Base-by-base conservation (phyloP, 1,139 yeast species). In the Pichia sp. region DNA sequence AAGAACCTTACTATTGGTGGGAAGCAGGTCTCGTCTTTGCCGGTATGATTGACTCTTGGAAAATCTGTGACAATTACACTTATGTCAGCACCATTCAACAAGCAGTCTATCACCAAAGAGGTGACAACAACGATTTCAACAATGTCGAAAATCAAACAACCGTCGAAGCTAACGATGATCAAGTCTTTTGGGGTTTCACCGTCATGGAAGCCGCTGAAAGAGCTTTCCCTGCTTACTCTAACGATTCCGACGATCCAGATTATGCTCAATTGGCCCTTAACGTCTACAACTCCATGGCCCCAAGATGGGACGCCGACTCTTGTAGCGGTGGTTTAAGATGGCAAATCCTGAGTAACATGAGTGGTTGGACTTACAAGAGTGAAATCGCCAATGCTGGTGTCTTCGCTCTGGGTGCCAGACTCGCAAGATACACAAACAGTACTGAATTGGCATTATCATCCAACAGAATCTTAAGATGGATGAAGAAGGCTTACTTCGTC, bases 11-110 rank as follows among this genome's bases (percentile, higher is more conserved):
- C 73, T 91, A 90, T 71, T 91, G 97, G 97, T 90, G 97, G 97
- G 94, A 90, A 70, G 96, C 96, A 32, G 97, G 97, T 61, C 96
- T 95, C 53, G 96, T 95, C 4, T 89, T 90, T 88, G 96, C 96
- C 4, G 75, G 88, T 17, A 72, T 91, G 75, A 67, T 90, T 39
- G 96, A 90, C 65, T 85, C 82, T 64, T 78, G 89, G 72, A 82
- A 65, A 60, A 81, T 76, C 60, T 80, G 89, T 72, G 77, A 85
- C 42, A 83, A 89, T 62, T 83, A 81, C 59, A 81, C 93, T 0
- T 85, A 77, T 58, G 82, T 76, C 36, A 76, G 76, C 24, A 57
- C 75, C 31, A 76, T 89, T 50, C 78, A 77, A 62, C 71, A 75
- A 43, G 89, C 95, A 4, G 65, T 91, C 58, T 63, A 76, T 43